Conservation (phyloP, 2,329 filamentous ascomycete genomes). For the Ophiostoma fasciatum region DNA sequence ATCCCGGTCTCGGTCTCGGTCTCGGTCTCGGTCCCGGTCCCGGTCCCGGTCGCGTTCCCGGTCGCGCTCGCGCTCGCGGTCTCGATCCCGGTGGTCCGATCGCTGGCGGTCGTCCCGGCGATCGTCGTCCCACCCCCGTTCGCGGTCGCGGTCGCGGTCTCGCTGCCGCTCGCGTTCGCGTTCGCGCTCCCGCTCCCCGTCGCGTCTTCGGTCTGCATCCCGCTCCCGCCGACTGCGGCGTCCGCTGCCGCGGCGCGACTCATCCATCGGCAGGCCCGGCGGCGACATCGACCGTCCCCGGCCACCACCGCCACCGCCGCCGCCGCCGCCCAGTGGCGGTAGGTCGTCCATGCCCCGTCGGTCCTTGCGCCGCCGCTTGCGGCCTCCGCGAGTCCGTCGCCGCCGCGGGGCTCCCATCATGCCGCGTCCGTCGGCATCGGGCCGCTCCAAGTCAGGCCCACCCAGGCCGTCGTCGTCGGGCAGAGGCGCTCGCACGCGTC, state of each 20-base stretch:
- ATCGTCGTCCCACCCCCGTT: slow-evolving; percentile 3
- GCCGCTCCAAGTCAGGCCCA: too few species aligned
- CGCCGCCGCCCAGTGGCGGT: not conserved
- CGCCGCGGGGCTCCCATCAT: too few species aligned
- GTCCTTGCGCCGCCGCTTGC: slow-evolving; percentile 5
- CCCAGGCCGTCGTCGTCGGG: too few species aligned
- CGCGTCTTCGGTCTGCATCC: slow-evolving; percentile 17
- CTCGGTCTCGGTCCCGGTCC: slow-evolving; percentile 1
- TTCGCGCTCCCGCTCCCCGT: slow-evolving; percentile 16
- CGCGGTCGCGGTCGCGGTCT: not conserved
- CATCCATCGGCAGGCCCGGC: not conserved
- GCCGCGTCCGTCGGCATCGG: too few species aligned
- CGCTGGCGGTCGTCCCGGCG: slow-evolving; percentile 1
- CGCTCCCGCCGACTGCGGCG: slow-evolving; percentile 8
- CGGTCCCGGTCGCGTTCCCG: not conserved
- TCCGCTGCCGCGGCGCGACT: slow-evolving; percentile 1
- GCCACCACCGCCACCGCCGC: not conserved
- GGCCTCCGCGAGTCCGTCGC: slow-evolving; percentile 5
- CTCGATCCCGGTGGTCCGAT: slow-evolving; percentile 4
- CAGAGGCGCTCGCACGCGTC: too few species aligned
- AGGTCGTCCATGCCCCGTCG: not conserved
- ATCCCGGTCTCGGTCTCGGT: slow-evolving; percentile 15
- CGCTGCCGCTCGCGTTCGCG: slow-evolving; percentile 4
- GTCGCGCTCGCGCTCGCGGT: slow-evolving; percentile 5
- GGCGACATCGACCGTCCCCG: slow-evolving; percentile 7